Evolutionary conservation across 1,284 basidiomycete species (phyloP).

Genomic region (Somion occarium): DNA sequence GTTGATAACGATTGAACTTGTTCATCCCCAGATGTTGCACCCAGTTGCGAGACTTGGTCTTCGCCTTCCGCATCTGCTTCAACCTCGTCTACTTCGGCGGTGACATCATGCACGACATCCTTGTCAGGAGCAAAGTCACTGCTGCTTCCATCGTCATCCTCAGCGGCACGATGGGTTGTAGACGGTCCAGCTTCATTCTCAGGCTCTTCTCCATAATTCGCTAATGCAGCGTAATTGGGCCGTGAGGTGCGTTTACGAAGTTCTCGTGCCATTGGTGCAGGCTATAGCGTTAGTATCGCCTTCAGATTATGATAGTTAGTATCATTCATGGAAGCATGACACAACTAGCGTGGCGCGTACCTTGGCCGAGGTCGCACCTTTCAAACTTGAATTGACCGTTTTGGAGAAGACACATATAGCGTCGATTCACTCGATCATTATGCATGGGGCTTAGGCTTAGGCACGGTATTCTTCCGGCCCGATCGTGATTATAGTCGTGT

Average conservation of each 20-base stretch:
- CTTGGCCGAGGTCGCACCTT: too few relatives aligned
- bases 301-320: too few relatives aligned
- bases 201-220: slow-evolving; percentile 18
- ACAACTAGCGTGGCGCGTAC: too few relatives aligned
- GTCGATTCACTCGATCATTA: background rate
- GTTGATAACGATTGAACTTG: background rate
- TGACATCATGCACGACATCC: background rate
- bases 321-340: too few relatives aligned
- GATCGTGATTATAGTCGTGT: background rate
- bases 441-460: too few relatives aligned
- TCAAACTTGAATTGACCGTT: background rate
- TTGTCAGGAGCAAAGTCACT: slow-evolving; percentile 41
- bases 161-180: slow-evolving; percentile 3
- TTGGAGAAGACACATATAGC: background rate
- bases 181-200: slow-evolving; percentile 25
- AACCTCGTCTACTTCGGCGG: slow-evolving; percentile 14
- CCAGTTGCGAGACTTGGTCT: background rate
- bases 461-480: background rate
- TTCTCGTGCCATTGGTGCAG: slow-evolving; percentile 32
- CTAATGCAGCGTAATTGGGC: slow-evolving; percentile 28
- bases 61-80: slow-evolving; percentile 3
- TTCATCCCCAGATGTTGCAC: background rate
- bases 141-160: slow-evolving; percentile 27
- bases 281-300: too few relatives aligned
- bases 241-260: slow-evolving; percentile 32